Percentiles rank a stretch among this genome's conserved stretches.
These are phyloP conservation scores for Volvox africanus DNA, from an alignment of 139 green algal genomes.

Conservation along the genomic window DNA sequence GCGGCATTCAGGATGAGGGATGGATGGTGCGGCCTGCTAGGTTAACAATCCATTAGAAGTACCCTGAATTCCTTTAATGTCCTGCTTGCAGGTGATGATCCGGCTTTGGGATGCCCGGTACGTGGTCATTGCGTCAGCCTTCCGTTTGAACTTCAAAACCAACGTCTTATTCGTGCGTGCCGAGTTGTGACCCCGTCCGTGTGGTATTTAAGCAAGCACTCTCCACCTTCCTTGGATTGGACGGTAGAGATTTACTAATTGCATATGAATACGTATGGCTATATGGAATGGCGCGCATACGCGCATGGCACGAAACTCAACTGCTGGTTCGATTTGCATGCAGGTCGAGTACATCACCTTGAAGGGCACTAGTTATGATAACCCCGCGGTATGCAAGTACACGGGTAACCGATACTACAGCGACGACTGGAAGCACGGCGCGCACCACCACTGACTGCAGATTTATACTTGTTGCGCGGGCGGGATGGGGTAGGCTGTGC, in stretches of 20 bases:
- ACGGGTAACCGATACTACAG: slow-evolving; percentile 81
- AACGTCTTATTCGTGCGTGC: too few relatives aligned
- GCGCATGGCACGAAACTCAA: too few relatives aligned
- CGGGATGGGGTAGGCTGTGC: neutral
- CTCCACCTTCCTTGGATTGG: too few relatives aligned
- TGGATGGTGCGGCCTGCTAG: too few relatives aligned
- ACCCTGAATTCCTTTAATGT: neutral
- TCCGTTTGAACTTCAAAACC: too few relatives aligned
- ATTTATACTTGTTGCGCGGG: neutral
- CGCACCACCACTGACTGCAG: slow-evolving; percentile 18
- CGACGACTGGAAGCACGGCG: slow-evolving; percentile 46
- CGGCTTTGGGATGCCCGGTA: slow-evolving; percentile 85
- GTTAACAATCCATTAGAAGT: too few relatives aligned
- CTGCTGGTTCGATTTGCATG: neutral
- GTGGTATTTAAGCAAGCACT: too few relatives aligned
- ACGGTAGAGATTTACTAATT: too few relatives aligned
- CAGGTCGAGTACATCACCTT: slow-evolving; percentile 93
- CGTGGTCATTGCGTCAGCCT: neutral
- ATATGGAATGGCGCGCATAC: too few relatives aligned
- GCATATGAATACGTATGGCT: too few relatives aligned
- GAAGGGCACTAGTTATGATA: slow-evolving; percentile 84
- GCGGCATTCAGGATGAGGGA: too few relatives aligned
- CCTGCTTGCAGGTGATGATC: slow-evolving; percentile 76
- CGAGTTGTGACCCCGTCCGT: too few relatives aligned
- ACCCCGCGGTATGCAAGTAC: slow-evolving; percentile 96